A percentile compares a stretch with the other conserved stretches of the same genome.
Evolutionary conservation across 257 asterid genomes (phyloP).

Genomic region (Gentiana straminea): DNA sequence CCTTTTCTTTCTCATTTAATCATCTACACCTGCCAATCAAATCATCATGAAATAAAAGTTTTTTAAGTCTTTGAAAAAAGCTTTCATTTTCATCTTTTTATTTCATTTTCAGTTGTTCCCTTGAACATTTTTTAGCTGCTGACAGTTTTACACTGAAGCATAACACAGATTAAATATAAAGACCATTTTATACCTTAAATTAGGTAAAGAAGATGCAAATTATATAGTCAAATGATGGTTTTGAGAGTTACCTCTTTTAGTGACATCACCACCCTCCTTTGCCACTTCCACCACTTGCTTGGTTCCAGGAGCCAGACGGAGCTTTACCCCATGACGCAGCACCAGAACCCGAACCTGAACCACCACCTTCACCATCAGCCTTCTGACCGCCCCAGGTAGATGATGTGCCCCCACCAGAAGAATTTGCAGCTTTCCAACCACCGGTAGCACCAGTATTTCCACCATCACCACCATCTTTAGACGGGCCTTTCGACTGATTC

Average conservation of each 20-base stretch:
- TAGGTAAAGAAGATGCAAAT: no score
- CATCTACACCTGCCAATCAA: no score
- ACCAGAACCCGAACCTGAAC: conserved; percentile 14
- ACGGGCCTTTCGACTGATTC: conserved; percentile 26
- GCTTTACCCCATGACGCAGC: conserved; percentile 28
- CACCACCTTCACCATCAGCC: conserved; percentile 10
- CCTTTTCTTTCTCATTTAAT: no score
- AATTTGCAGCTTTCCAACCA: conserved; percentile 20
- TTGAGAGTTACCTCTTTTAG: conserved; percentile 23
- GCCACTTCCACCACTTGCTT: conserved; percentile 31
- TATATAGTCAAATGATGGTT: background rate
- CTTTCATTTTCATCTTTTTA: no score
- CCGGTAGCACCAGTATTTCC: conserved; percentile 14
- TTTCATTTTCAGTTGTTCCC: no score
- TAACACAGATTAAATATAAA: no score
- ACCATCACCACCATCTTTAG: conserved; percentile 10
- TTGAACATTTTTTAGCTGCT: no score
- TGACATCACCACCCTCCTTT: conserved; percentile 57
- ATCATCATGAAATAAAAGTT: no score
- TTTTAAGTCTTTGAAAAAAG: no score
- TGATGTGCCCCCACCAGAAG: conserved; percentile 16
- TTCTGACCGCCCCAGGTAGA: conserved; percentile 13
- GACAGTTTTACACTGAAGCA: no score
- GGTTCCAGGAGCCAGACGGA: conserved; percentile 30
- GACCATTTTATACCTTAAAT: no score